Percentiles rank a stretch among this genome's conserved stretches.
Conservation (phyloP, 1,139 yeast genomes). For the Lodderomyces parapsilosis region DNA sequence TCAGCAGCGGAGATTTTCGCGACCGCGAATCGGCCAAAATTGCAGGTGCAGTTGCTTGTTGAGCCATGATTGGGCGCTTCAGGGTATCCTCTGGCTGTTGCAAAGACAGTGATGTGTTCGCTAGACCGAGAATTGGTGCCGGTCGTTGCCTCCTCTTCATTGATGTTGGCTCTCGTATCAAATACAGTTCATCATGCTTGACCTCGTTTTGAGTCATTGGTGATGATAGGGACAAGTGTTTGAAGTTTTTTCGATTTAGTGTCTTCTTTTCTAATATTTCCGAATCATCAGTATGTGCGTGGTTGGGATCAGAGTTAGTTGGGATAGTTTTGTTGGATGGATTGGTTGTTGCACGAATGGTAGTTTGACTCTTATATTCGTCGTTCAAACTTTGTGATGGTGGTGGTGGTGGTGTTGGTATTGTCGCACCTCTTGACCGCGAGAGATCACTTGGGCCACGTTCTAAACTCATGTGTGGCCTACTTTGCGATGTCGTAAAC, state of each 20-base stretch:
- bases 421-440: slow-evolving; percentile 33
- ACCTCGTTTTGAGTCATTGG: slow-evolving; percentile 7
- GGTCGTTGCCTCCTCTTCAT: slow-evolving; percentile 21
- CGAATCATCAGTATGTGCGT: slow-evolving; percentile 10
- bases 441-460: slow-evolving; percentile 28
- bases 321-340: slow-evolving; percentile 6
- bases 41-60: slow-evolving; percentile 7
- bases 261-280: slow-evolving; percentile 52
- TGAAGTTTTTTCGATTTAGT: slow-evolving; percentile 70
- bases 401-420: slow-evolving; percentile 37
- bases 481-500: too few relatives aligned
- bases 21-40: not conserved
- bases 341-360: not conserved
- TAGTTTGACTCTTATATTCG: not conserved
- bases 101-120: slow-evolving; percentile 8
- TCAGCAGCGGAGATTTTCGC: slow-evolving; percentile 2
- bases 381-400: too few relatives aligned
- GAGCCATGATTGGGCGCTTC: not conserved
- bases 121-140: slow-evolving; percentile 24
- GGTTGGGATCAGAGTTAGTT: not conserved
- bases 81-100: not conserved
- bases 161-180: slow-evolving; percentile 15
- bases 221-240: slow-evolving; percentile 55
- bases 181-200: slow-evolving; percentile 8
- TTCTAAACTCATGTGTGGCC: not conserved